Evolutionary conservation across 2,329 filamentous ascomycete genomes (phyloP).

Genomic region (Dothideomycetes sp.): DNA sequence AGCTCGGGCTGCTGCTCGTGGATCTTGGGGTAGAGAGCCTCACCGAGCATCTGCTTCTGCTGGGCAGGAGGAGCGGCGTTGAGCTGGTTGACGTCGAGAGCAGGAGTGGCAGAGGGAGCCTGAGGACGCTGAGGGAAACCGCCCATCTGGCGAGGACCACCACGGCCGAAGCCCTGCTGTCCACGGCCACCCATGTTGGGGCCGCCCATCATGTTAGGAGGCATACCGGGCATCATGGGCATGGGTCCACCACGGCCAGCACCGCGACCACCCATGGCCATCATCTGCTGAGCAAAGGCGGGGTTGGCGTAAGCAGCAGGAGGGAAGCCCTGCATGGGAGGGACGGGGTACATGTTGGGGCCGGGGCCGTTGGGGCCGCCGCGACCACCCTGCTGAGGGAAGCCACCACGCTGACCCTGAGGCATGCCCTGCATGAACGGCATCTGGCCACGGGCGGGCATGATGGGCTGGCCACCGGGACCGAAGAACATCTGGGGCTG

Average conservation of each 20-base stretch:
- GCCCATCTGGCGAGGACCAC: slow-evolving; percentile 26
- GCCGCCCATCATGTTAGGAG: slow-evolving; percentile 54
- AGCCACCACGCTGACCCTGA: slow-evolving; percentile 73
- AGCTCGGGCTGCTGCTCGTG: slow-evolving; percentile 87
- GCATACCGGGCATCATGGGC: slow-evolving; percentile 54
- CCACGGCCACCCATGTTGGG: slow-evolving; percentile 30
- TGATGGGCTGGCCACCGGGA: slow-evolving; percentile 61
- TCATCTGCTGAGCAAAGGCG: slow-evolving; percentile 48
- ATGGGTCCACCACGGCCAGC: slow-evolving; percentile 60
- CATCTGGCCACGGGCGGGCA: slow-evolving; percentile 53
- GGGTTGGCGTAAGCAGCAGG: slow-evolving; percentile 68
- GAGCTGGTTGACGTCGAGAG: slow-evolving; percentile 44
- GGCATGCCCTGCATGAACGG: slow-evolving; percentile 54
- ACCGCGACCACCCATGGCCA: slow-evolving; percentile 53
- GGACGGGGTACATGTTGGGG: slow-evolving; percentile 75
- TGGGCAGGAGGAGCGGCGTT: slow-evolving; percentile 53
- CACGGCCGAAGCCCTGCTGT: slow-evolving; percentile 24
- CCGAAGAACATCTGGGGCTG: slow-evolving; percentile 82
- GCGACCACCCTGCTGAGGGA: slow-evolving; percentile 77
- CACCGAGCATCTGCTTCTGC: slow-evolving; percentile 98
- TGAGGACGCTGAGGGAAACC: slow-evolving; percentile 30
- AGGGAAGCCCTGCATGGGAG: slow-evolving; percentile 60
- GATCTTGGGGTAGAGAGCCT: slow-evolving; percentile 98
- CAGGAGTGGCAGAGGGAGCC: slow-evolving; percentile 23
- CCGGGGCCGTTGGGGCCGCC: slow-evolving; percentile 69